A percentile compares a stretch with the other conserved stretches of the same genome.
Conservation (phyloP, 2,329 filamentous ascomycete species). For the Penicillium sp. region DNA sequence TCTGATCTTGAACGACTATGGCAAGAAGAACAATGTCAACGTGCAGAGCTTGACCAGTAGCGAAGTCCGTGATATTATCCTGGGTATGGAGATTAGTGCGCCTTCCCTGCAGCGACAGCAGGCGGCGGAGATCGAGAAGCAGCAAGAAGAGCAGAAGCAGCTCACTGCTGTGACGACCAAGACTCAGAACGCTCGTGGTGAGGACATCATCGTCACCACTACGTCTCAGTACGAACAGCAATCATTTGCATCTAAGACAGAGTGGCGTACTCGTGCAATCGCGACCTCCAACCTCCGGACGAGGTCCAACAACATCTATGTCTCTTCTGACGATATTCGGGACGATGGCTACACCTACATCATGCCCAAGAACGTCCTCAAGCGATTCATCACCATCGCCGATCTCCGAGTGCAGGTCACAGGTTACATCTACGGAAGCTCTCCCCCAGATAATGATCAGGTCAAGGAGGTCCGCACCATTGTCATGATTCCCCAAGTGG, state of each 20-base stretch:
- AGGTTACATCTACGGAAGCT: constrained; percentile 90
- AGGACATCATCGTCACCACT: constrained; percentile 97
- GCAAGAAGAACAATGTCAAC: constrained; percentile 99
- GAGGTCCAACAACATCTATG: constrained; percentile 96
- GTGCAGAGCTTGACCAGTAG: constrained; percentile 93
- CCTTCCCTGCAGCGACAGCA: constrained; percentile 98
- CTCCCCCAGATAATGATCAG: constrained; percentile 89
- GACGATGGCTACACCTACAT: constrained; percentile 92
- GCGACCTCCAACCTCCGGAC: constrained; percentile 94
- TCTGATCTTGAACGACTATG: constrained; percentile 95
- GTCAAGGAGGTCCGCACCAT: constrained; percentile 97
- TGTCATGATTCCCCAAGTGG: constrained; percentile 96
- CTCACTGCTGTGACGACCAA: constrained; percentile 96
- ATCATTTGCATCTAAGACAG: constrained; percentile 96
- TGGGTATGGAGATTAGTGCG: constrained; percentile 99
- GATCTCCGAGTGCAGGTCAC: constrained; percentile 96
- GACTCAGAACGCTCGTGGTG: constrained; percentile 94
- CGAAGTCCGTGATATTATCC: constrained; percentile 95
- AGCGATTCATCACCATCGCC: constrained; percentile 96
- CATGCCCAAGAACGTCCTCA: constrained; percentile 98
- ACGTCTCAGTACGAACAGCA: constrained; percentile 98
- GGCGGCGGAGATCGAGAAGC: constrained; percentile 97
- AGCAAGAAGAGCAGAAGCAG: constrained; percentile 94
- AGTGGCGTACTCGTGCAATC: constrained; percentile 96
- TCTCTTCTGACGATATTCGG: constrained; percentile 90